phyloP scores from a whole-genome alignment of 192 early-diverging fungal species.

The Backusella mclennaniae region DNA sequence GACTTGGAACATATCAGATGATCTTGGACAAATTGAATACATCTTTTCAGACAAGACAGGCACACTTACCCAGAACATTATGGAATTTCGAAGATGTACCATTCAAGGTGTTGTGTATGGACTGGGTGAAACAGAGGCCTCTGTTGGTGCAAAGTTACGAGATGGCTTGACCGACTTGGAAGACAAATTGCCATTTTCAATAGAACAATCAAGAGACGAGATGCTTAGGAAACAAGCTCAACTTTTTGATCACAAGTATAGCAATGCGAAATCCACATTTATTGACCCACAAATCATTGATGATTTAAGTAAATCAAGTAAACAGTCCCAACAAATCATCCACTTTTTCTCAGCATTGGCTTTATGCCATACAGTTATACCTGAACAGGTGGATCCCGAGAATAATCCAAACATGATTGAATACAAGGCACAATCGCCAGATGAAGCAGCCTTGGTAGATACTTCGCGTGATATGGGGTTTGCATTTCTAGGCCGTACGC shows the following conservation, averaged over 20 bases:
- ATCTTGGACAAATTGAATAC: conserved; percentile 77
- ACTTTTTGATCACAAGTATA: conserved; percentile 59
- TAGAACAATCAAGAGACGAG: conserved; percentile 39
- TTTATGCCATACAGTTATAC: conserved; percentile 66
- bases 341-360: conserved; percentile 60
- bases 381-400: conserved; percentile 42
- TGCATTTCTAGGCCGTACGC: conserved; percentile 70
- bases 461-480: conserved; percentile 85
- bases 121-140: conserved; percentile 51
- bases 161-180: conserved; percentile 7
- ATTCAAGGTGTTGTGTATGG: conserved; percentile 61
- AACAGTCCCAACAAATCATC: conserved; percentile 9
- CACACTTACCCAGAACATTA: conserved; percentile 74
- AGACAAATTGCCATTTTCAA: neutral
- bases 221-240: conserved; percentile 57
- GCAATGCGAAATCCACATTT: conserved; percentile 66
- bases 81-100: conserved; percentile 74
- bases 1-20: conserved; percentile 69
- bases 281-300: conserved; percentile 46
- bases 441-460: conserved; percentile 88
- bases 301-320: conserved; percentile 3
- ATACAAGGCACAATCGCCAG: conserved; percentile 92
- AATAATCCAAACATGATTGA: conserved; percentile 51
- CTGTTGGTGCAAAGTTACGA: conserved; percentile 39
- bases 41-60: conserved; percentile 84